Conservation (phyloP, 2,329 filamentous ascomycete species). For the Botrytis elliptica region DNA sequence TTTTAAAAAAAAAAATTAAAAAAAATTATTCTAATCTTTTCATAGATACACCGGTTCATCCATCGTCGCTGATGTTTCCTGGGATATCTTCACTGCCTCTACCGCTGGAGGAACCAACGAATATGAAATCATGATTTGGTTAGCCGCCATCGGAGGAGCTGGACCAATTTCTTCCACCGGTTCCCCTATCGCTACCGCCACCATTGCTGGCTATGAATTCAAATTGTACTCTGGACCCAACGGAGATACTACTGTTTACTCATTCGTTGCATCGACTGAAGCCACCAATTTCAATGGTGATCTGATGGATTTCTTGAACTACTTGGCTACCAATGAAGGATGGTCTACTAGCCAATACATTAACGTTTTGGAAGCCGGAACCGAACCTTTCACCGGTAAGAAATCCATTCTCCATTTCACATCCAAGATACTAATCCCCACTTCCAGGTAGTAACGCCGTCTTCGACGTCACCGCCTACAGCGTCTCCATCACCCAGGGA, state of each 20-base stretch:
- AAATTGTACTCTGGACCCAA: conserved; percentile 60
- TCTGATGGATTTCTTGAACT: conserved; percentile 56
- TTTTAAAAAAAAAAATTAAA: too few relatives aligned
- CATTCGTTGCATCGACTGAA: conserved; percentile 51
- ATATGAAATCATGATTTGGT: conserved; percentile 68
- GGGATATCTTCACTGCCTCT: conserved; percentile 58
- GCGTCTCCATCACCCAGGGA: conserved; percentile 7
- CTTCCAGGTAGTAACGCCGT: conserved; percentile 6
- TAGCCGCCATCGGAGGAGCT: conserved; percentile 54
- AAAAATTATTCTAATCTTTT: conserved; percentile 5
- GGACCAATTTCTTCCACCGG: conserved; percentile 57
- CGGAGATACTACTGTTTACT: conserved; percentile 58
- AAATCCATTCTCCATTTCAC: too few relatives aligned
- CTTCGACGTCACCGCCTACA: conserved; percentile 15
- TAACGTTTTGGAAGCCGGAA: conserved; percentile 53
- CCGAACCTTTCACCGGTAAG: conserved; percentile 53
- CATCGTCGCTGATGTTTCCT: conserved; percentile 58
- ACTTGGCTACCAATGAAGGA: conserved; percentile 51
- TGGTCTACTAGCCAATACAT: conserved; percentile 52
- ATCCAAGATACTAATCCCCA: neutral
- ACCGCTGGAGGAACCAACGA: conserved; percentile 48
- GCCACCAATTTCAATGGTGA: conserved; percentile 56
- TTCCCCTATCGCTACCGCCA: conserved; percentile 52
- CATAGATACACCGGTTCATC: conserved; percentile 47
- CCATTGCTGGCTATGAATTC: conserved; percentile 54